Base-by-base conservation (phyloP, 768 basidiomycete species). In the Suillus decipiens region DNA sequence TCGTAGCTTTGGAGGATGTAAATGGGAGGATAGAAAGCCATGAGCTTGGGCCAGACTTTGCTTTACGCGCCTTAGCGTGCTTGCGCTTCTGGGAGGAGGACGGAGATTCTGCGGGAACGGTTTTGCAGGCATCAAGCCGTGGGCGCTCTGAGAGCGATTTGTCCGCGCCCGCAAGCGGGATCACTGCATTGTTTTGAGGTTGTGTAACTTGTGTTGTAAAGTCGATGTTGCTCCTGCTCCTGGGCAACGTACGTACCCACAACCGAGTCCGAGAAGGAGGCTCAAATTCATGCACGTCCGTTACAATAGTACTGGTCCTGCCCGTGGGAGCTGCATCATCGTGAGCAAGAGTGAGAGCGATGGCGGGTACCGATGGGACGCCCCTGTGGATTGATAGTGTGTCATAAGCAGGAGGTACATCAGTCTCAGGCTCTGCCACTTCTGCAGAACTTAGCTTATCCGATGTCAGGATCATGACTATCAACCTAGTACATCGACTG, bases 1-100 rank as follows among this genome's bases (percentile, higher is more conserved):
- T 80, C 3, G 79, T 67, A 5, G 75, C 69, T 22, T 66, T 60
- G 5, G 76, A 66, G 5, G 68, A 68, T 59, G 53, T 67, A 55
- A 76, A 73, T 10, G 75, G 66, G 1, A 74, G 45, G 54, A 64
- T 42, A 17, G 74, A 75, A 42, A 77, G 60, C 78, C 76, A 76
- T 9, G 74, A 65, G 2, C 41, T 50, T 39, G 22, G 24, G 37
- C 36, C 9, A 17, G 37, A 39, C 28, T 53, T 53, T 34, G 10
- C 1, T 53, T 39, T 56, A 24, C 37, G 36, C 9, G 36, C 15
- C 15, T 39, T 39, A 9, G 15, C 8, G 8, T 6, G 15, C 55
- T 56, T 56, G 37, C 12, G 37, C 37, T 56, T 56, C 24, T 39
- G 37, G 12, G 36, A 39, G 37, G 22, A 37, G 15, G 36, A 24